Evolutionary conservation across 345 rosid genomes (phyloP), one percentile per base, ranked within the genome.

Genomic region (Citrus trifoliata): DNA sequence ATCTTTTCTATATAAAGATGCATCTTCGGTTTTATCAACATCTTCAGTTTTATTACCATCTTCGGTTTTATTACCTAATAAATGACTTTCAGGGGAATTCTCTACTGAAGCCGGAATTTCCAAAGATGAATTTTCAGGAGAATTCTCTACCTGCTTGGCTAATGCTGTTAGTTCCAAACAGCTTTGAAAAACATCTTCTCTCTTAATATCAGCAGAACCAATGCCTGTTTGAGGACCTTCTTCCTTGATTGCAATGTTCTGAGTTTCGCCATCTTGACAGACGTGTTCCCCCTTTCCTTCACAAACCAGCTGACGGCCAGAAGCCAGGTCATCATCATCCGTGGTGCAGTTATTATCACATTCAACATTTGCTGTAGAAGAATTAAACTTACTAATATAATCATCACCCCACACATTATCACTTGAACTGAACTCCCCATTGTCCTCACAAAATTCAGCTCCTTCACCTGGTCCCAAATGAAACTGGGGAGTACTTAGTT

Each of bases 401-500:
- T 84, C 85, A 84, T 86, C 77, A 55, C 81, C 89, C 93, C 89
- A 89, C 0, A 72, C 78, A 82, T 88, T 82, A 77, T 85, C 92
- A 63, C 86, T 89, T 53, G 89, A 79, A 78, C 81, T 84, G 82
- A 89, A 89, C 71, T 90, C 97, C 25, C 84, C 88, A 70, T 77
- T 88, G 60, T 84, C 93, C 77, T 88, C 91, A 80, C 90, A 88
- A 73, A 88, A 89, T 21, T 86, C 94, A n/a, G 94, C 73, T 4
- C 83, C 94, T 66, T 93, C 90, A 42, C 89, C 94, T 4, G 90
- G 94, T 19, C 95, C 97, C n/a, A 95, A 81, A 89, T 91, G 97
- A 81, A 93, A 89, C 78, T 87, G 95, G 79, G 97, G 95, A 37
- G 89, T 92, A 69, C 83, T 81, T 65, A 89, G 79, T 79, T 87